These are phyloP conservation scores for Multifurca ochricompacta DNA, from an alignment of 768 basidiomycete species.

Conservation along the genomic window DNA sequence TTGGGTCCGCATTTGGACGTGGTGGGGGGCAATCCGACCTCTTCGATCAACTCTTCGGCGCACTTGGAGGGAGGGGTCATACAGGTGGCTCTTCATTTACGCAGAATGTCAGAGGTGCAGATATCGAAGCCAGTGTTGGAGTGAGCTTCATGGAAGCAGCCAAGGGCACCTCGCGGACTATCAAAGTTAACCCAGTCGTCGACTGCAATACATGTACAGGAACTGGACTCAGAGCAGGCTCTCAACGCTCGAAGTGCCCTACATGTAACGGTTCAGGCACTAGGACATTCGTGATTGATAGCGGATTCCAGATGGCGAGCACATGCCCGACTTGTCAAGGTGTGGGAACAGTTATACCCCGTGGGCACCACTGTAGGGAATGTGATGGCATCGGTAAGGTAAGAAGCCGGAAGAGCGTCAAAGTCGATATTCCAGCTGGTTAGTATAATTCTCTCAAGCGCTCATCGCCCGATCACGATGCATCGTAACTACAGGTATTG, in stretches of 20 bases:
- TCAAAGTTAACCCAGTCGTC: slow-evolving; percentile 73
- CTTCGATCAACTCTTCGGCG: slow-evolving; percentile 82
- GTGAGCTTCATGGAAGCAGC: slow-evolving; percentile 93
- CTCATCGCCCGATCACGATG: background rate
- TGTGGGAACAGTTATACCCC: slow-evolving; percentile 71
- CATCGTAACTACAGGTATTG: slow-evolving; percentile 53
- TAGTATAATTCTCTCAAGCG: slow-evolving; percentile 27
- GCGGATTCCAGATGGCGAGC: slow-evolving; percentile 94
- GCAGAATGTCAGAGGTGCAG: slow-evolving; percentile 54
- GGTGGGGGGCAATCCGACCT: slow-evolving; percentile 50
- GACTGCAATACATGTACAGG: slow-evolving; percentile 83
- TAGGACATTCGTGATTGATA: slow-evolving; percentile 82
- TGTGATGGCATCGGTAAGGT: slow-evolving; percentile 89
- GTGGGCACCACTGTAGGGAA: slow-evolving; percentile 63
- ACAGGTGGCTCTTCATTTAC: slow-evolving; percentile 36
- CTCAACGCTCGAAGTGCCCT: slow-evolving; percentile 70
- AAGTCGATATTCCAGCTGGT: slow-evolving; percentile 84
- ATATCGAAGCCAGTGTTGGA: slow-evolving; percentile 69
- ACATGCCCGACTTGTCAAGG: slow-evolving; percentile 83
- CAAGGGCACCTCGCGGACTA: slow-evolving; percentile 71
- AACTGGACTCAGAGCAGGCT: slow-evolving; percentile 78
- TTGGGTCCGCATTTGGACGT: slow-evolving; percentile 50
- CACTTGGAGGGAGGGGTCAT: slow-evolving; percentile 44
- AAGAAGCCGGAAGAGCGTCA: slow-evolving; percentile 64
- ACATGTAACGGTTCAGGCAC: slow-evolving; percentile 83